Evolutionary conservation across 106 monocot genomes (phyloP).

Genomic region (Platanthera zijinensis): DNA sequence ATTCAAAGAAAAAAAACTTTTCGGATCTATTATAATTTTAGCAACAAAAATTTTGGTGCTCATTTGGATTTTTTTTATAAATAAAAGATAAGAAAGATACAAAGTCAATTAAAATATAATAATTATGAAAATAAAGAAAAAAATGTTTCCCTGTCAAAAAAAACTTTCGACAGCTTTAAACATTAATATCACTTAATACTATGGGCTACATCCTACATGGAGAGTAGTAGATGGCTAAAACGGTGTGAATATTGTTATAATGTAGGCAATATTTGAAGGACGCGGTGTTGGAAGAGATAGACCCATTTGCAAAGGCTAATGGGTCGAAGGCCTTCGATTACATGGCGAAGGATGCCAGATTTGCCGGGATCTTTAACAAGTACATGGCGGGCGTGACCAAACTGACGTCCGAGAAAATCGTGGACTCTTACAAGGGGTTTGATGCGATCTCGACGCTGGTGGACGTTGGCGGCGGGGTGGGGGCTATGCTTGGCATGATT

Average conservation of each 20-base stretch:
- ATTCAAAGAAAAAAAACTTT: too few species aligned
- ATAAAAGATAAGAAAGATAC: too few species aligned
- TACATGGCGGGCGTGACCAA: slow-evolving; percentile 26
- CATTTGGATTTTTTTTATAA: too few species aligned
- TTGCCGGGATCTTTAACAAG: slow-evolving; percentile 26
- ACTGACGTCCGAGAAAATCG: slow-evolving; percentile 21
- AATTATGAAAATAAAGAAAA: too few species aligned
- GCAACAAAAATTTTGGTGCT: too few species aligned
- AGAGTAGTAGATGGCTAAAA: too few species aligned
- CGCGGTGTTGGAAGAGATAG: slow-evolving; percentile 1
- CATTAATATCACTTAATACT: too few species aligned
- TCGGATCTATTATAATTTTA: too few species aligned
- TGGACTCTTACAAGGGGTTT: slow-evolving; percentile 20
- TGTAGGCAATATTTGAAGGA: slow-evolving; percentile 9
- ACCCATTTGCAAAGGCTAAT: slow-evolving; percentile 3
- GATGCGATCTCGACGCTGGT: not conserved
- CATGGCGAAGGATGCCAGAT: slow-evolving; percentile 7
- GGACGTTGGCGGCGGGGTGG: slow-evolving; percentile 15
- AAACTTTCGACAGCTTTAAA: too few species aligned
- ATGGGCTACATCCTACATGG: not conserved
- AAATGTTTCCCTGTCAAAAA: too few species aligned
- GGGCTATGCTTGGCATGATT: slow-evolving; percentile 4
- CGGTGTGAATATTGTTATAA: too few species aligned
- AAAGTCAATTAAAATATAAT: too few species aligned
- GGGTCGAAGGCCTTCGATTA: slow-evolving; percentile 37